These are phyloP conservation scores for Aspergillus affinis DNA, from an alignment of 495 filamentous ascomycete genomes.

Conservation along the genomic window DNA sequence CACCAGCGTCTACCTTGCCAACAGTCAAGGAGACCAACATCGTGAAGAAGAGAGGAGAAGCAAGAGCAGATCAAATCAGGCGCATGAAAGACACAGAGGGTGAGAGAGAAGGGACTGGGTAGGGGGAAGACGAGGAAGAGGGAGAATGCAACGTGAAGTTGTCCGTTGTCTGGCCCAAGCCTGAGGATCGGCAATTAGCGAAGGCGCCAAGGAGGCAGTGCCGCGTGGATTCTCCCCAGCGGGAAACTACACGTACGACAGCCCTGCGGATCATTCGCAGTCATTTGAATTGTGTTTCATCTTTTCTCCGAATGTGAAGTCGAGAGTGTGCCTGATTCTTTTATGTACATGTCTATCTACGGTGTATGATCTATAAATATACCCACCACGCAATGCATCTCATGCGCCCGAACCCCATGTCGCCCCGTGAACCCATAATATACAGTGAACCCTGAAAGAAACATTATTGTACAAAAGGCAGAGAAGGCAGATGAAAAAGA, in stretches of 20 bases:
- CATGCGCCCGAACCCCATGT: not conserved
- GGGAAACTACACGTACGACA: not conserved
- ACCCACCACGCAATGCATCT: not conserved
- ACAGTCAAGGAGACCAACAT: conserved; percentile 99
- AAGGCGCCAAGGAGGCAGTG: conserved; percentile 21
- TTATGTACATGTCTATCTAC: not conserved
- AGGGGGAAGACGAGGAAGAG: conserved; percentile 1
- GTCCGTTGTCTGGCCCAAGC: conserved; percentile 5
- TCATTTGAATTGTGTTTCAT: not conserved
- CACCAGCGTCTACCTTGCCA: conserved; percentile 98
- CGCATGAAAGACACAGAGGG: conserved; percentile 4
- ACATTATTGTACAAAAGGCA: not conserved
- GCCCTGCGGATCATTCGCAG: not conserved
- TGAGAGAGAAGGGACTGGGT: not conserved
- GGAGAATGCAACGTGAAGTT: conserved; percentile 8
- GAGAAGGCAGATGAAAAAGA: not conserved
- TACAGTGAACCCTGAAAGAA: not conserved
- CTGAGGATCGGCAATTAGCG: conserved; percentile 22
- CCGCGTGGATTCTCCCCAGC: conserved; percentile 13
- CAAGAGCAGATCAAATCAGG: conserved; percentile 3
- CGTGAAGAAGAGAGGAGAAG: conserved; percentile 16
- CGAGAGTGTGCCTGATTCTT: not conserved
- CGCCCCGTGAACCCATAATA: not conserved
- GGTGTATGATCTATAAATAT: not conserved
- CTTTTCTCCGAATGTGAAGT: not conserved